Evolutionary conservation across 192 early-diverging fungal genomes (phyloP).

Genomic region (Entomortierella lignicola): DNA sequence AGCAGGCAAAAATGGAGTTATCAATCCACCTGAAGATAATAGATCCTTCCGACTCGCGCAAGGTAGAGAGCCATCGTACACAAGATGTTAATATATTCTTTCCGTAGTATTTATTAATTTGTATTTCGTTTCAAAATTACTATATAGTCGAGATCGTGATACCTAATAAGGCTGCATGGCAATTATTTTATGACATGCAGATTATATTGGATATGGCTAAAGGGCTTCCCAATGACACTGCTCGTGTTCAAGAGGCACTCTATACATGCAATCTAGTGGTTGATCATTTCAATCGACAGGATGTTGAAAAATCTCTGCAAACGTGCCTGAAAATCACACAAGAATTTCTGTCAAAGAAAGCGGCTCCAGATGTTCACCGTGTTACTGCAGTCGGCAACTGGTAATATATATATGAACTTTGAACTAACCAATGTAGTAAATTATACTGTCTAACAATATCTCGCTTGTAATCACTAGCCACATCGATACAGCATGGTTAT

Average conservation of each 20-base stretch:
- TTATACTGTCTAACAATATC: slow-evolving; percentile 8
- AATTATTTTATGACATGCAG: slow-evolving; percentile 81
- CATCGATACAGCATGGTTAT: slow-evolving; percentile 92
- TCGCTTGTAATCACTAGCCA: slow-evolving; percentile 15
- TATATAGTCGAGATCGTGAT: slow-evolving; percentile 76
- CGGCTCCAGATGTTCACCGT: slow-evolving; percentile 72
- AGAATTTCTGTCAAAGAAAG: slow-evolving; percentile 75
- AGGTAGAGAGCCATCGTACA: slow-evolving; percentile 8
- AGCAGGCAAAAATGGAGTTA: slow-evolving; percentile 69
- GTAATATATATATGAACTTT: slow-evolving; percentile 1
- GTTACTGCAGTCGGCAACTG: slow-evolving; percentile 95
- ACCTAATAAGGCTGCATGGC: slow-evolving; percentile 74
- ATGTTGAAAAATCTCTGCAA: slow-evolving; percentile 24
- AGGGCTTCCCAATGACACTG: slow-evolving; percentile 74
- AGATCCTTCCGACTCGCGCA: slow-evolving; percentile 68
- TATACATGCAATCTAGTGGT: slow-evolving; percentile 83
- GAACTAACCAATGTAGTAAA: slow-evolving; percentile 61
- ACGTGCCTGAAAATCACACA: slow-evolving; percentile 62
- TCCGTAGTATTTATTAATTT: background rate
- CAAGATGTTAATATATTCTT: no score
- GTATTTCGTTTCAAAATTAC: background rate
- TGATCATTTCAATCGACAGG: slow-evolving; percentile 67
- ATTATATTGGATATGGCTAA: slow-evolving; percentile 78
- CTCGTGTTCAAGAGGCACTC: slow-evolving; percentile 84
- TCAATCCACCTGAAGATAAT: slow-evolving; percentile 76